These are phyloP conservation scores for Letharia lupina DNA, from an alignment of 495 filamentous ascomycete genomes.

Conservation along the genomic window DNA sequence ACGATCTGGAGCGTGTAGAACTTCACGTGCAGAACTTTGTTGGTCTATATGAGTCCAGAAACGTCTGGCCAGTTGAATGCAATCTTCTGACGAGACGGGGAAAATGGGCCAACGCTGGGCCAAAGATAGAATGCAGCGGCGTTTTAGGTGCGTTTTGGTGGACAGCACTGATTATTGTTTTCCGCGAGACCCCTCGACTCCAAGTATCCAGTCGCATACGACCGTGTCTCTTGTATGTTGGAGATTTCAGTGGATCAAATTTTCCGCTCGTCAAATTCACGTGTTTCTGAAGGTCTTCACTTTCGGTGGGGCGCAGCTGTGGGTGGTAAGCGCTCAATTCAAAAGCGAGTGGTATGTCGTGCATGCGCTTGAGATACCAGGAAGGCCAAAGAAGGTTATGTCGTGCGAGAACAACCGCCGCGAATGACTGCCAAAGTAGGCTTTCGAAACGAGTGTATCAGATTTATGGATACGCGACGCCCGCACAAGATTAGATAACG, in stretches of 20 bases:
- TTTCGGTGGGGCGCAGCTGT: constrained; percentile 3
- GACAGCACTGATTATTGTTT: constrained; percentile 8
- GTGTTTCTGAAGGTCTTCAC: background rate
- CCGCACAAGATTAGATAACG: constrained; percentile 15
- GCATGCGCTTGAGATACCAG: constrained; percentile 1
- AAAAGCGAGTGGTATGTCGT: constrained; percentile 7
- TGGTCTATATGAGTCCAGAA: background rate
- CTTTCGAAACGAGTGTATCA: constrained; percentile 13
- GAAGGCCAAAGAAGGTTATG: background rate
- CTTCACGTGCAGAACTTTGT: constrained; percentile 5
- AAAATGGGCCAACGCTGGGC: constrained; percentile 1
- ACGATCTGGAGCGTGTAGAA: background rate
- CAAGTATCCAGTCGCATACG: constrained; percentile 1
- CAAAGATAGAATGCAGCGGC: constrained; percentile 11
- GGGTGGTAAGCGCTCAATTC: constrained; percentile 14
- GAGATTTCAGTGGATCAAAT: constrained; percentile 9
- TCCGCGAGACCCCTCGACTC: background rate
- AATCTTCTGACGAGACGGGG: constrained; percentile 1
- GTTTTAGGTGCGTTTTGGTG: background rate
- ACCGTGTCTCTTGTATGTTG: background rate
- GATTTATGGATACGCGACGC: constrained; percentile 10
- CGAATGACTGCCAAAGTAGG: constrained; percentile 10
- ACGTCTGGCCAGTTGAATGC: background rate
- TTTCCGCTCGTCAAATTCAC: constrained; percentile 12
- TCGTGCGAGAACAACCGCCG: constrained; percentile 5